Base-by-base conservation (phyloP, 768 basidiomycete species). In the Trichaptum fuscoviolaceum region DNA sequence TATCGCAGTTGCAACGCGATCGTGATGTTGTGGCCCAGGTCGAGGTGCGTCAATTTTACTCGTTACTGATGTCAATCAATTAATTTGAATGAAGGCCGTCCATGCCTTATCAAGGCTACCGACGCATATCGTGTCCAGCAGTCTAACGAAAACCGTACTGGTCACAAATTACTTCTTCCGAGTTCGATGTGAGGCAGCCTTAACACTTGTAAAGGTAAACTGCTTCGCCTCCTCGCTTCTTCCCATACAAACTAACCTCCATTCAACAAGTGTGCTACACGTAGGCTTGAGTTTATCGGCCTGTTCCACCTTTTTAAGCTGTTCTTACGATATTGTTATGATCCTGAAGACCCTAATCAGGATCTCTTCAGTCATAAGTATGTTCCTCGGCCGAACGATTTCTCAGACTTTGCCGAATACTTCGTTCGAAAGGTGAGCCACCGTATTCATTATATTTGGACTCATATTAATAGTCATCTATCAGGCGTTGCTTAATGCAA, bases 101-200 rank as follows among this genome's bases (percentile, higher is more conserved):
- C 83, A 90, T 70, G 94, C 95, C 1, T 82, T 99, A 52, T 82
- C 90, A 4, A 91, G 84, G 76, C 89, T 87, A 75, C 90, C 92
- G 0, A 94, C 87, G 7, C 84, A 89, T 1, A 92, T 96, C 71
- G 91, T 95, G 62, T 93, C 94, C 27, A 93, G 92, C 73, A 93
- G 92, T 10, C 82, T 98, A 64, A 95, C 96, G 63, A 95, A 94
- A 79, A 95, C 95, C 0, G 91, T 95, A 0, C 83, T 99, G 30
- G 96, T 98, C 12, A 87, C 92, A 27, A 97, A 97, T 74, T 99
- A 99, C 77, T 98, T 93, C 77, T 96, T 90, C 75, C 91, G 96
- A 25, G 91, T 99, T 64, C 92, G 97, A 3, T 95, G 93, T 78
- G 96, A 98, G 77, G 97, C 97, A 1, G 94, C 93, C 4, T 77